Base-by-base conservation (phyloP, 1,284 basidiomycete genomes). In the Cerioporus squamosus region DNA sequence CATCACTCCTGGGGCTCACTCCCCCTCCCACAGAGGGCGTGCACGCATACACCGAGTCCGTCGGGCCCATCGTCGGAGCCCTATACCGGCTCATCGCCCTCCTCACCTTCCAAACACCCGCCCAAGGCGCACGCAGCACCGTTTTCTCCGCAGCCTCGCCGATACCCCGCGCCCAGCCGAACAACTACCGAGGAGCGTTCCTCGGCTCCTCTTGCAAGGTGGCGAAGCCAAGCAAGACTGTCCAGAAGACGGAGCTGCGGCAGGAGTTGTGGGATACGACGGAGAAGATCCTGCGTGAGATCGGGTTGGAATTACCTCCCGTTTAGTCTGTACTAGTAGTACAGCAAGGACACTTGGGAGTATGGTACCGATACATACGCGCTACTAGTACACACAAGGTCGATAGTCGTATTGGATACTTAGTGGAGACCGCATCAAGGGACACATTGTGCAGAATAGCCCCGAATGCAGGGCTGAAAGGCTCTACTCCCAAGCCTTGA, bases 101-200 rank as follows among this genome's bases (percentile, higher is more conserved):
- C 33, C 59, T 71, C 18, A 75, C 80, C 43, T 74, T 81, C 50
- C 65, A 64, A 1, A 48, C 67, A 4, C 72, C 76, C 5, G 74
- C 78, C n/a, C 68, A 76, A 2, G 82, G 79, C 40, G 76, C 75
- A 0, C 72, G 77, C 57, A 78, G 75, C 12, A 72, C 79, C 1
- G 74, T 76, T 26, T 78, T 84, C 55, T 82, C 81, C 3, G 81
- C 82, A 0, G 79, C 75, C 6, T 72, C 77, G 0, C 65, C 71
- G 1, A 68, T 82, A 1, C 66, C 63, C 5, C 60, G 65, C 3
- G 68, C 71, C 3, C 62, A 79, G n/a, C 60, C 71, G 15, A 71
- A 75, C 18, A 75, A 72, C 51, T 84, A 79, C 63, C 77, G 74
- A 51, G 82, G 81, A 1, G 72, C 69, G n/a, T 83, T 79, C 65